Evolutionary conservation across 2,329 filamentous ascomycete genomes (phyloP).

Genomic region (Clonostachys chloroleuca): DNA sequence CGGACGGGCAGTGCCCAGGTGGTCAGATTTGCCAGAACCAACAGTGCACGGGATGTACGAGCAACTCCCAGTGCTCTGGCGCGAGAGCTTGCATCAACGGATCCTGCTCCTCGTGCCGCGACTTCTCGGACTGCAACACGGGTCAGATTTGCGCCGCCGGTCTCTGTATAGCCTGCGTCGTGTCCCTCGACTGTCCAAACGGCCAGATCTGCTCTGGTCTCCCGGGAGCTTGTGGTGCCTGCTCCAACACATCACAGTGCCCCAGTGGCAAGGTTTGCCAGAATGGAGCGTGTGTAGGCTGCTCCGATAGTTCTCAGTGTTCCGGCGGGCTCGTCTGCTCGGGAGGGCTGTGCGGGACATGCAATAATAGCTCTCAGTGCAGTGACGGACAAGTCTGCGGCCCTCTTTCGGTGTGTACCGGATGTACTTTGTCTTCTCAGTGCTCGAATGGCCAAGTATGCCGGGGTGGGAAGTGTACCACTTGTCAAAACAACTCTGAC

Average conservation of each 20-base stretch:
- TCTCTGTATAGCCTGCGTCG: neutral
- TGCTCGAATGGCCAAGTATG: slow-evolving; percentile 1
- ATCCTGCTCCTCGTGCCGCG: too few species aligned
- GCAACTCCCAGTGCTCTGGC: too few species aligned
- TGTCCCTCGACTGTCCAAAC: neutral
- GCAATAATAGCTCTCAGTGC: slow-evolving; percentile 1
- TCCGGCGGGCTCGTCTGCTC: too few species aligned
- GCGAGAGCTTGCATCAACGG: too few species aligned
- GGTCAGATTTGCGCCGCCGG: slow-evolving; percentile 5
- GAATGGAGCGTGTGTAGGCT: neutral
- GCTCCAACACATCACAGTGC: slow-evolving; percentile 2
- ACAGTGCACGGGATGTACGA: too few species aligned
- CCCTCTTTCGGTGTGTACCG: neutral
- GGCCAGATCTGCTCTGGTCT: slow-evolving; percentile 6
- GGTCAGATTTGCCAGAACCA: too few species aligned
- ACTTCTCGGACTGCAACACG: neutral
- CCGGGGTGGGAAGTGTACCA: neutral
- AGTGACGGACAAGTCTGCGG: slow-evolving; percentile 5
- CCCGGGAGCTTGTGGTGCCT: slow-evolving; percentile 4
- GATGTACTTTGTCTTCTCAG: neutral
- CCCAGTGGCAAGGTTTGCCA: slow-evolving; percentile 5
- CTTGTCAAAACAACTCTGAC: too few species aligned
- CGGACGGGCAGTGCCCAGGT: too few species aligned
- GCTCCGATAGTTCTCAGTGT: neutral
- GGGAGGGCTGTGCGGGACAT: neutral